Base-by-base conservation (phyloP, 176 grass and related monocot genomes). In the Oryza meridionalis region DNA sequence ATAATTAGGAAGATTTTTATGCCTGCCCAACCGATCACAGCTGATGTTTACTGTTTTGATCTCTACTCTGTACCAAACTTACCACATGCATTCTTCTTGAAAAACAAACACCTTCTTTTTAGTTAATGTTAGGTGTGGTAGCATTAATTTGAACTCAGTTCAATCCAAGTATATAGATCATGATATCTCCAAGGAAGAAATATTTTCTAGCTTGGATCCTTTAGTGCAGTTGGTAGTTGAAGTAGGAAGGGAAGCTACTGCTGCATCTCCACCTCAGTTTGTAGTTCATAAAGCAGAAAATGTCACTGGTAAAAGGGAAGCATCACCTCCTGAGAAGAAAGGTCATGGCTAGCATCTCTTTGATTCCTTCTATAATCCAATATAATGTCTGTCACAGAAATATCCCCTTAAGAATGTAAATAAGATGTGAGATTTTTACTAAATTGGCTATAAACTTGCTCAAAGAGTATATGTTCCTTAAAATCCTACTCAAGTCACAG, bases 251-350 rank as follows among this genome's bases (percentile, higher is more conserved):
- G 71, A 84, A 73, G 43, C 69, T 58, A 26, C 24, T 31, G 62
- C 65, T 37, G 72, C 59, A 71, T 75, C 83, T 73, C 79, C 82
- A 38, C 53, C 80, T 29, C 51, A 19, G 67, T 74, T 53, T 46
- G 40, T 82, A 73, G 3, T 43, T 19, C 61, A 29, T 21, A 74
- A 24, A 17, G 24, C 69, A 4, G 24, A 76, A 33, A 47, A 79
- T 31, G 55, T 9, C n/a, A 13, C 42, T 66, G n/a, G 47, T 63
- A 72, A 45, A 63, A 55, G 12, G 17, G 44, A 73, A 83, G 26
- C 25, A 62, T 17, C 83, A 69, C 0, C 11, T 46, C 38, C 40
- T 37, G 53, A 80, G 71, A 90, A 83, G 40, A 80, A 86, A 84
- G 91, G 88, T 81, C 3, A 17, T 51, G 49, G 11, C 15, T 15